Conservation (phyloP, 1,139 yeast species). For the Lodderomyces orthopsilosis region DNA sequence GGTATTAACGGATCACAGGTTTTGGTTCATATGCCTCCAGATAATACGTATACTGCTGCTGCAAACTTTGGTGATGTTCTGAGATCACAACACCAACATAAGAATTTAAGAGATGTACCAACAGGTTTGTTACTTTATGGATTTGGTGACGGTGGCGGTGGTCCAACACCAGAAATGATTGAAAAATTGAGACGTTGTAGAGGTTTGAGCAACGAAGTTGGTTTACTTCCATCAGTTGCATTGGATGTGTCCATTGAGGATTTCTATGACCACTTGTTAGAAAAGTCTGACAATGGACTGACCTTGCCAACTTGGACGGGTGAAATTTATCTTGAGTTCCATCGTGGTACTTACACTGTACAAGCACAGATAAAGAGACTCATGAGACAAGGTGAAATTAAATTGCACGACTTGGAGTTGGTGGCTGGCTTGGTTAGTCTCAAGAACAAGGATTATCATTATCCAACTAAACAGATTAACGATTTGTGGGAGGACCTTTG, state of each 20-base stretch:
- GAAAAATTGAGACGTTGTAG: slow-evolving; percentile 90
- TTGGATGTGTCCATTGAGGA: slow-evolving; percentile 76
- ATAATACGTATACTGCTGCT: slow-evolving; percentile 88
- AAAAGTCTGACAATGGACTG: slow-evolving; percentile 61
- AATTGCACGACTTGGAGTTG: slow-evolving; percentile 82
- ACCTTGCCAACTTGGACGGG: slow-evolving; percentile 86
- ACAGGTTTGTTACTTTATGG: slow-evolving; percentile 83
- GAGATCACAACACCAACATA: slow-evolving; percentile 76
- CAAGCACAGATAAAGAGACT: slow-evolving; percentile 83
- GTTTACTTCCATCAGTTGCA: slow-evolving; percentile 74
- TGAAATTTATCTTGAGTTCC: slow-evolving; percentile 91
- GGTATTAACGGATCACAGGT: slow-evolving; percentile 93
- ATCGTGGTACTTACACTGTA: slow-evolving; percentile 94
- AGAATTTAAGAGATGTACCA: slow-evolving; percentile 76
- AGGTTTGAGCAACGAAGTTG: slow-evolving; percentile 78
- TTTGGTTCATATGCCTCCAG: slow-evolving; percentile 96
- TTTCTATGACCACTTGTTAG: slow-evolving; percentile 67
- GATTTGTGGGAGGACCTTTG: slow-evolving; percentile 84
- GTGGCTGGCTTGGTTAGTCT: slow-evolving; percentile 76
- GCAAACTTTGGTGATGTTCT: slow-evolving; percentile 92
- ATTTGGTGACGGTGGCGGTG: slow-evolving; percentile 98
- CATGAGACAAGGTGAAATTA: slow-evolving; percentile 75
- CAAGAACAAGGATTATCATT: slow-evolving; percentile 48
- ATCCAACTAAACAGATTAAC: slow-evolving; percentile 68
- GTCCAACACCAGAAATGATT: slow-evolving; percentile 90